Evolutionary conservation across 2,329 filamentous ascomycete species (phyloP), one percentile per base, ranked within the genome.

Genomic region (Colletotrichum ledebouriae): DNA sequence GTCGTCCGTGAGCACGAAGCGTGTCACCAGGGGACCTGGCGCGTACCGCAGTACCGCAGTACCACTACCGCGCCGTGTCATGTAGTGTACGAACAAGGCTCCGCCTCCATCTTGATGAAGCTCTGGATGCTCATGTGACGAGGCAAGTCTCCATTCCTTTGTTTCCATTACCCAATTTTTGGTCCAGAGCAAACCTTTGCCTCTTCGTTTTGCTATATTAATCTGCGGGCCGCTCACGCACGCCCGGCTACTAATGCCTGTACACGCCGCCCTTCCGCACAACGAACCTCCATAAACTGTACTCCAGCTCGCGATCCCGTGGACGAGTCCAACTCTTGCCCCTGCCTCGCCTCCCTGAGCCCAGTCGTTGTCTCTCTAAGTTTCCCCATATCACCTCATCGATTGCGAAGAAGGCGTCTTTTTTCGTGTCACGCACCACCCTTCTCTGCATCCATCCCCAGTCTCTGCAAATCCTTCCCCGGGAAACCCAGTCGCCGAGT

Each of bases 111-210:
- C 42, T 65, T 55, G 62, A 60, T 60, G 66, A 68, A 68, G 61
- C 66, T 68, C 62, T 60, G 66, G 55, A 68, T 47, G 75, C 73
- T 78, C 78, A 80, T 75, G 77, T 74, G 78, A 80, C 70, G 76
- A 74, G 73, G 74, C 73, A 76, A 74, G 76, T 74, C 73, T 76
- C 78, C 80, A 81, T 76, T 77, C 75, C 76, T 77, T 75, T 75
- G 78, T 84, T 84, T 84, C 74, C 73, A 84, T 84, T 84, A 84
- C 82, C 75, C 80, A 84, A 84, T 84, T 72, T 73, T 75, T 66
- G 64, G 47, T 60, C 47, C 70, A 70, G 68, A 71, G 68, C 59
- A 71, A 71, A 64, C 39, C 58, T 69, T 69, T 56, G 59, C 46
- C 66, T 60, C 69, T 62, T 59, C 39, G 17, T 22, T 29, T 61